phyloP scores from a whole-genome alignment of 1,284 basidiomycete genomes.

The Schizophyllum commune region DNA sequence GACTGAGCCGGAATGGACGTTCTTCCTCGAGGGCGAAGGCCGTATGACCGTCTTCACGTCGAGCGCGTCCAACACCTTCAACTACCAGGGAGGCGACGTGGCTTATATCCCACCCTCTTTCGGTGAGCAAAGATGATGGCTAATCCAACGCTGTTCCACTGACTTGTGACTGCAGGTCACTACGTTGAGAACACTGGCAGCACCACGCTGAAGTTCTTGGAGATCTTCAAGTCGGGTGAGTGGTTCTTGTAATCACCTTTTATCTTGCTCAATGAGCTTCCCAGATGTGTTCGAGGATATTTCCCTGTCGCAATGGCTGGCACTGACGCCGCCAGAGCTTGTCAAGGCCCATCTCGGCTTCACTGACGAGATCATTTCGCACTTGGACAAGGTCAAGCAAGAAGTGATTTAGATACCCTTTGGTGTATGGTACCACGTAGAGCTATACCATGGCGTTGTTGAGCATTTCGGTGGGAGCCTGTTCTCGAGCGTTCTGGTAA shows the following conservation, averaged over 20 bases:
- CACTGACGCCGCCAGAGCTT: constrained; percentile 42
- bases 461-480: background rate
- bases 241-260: background rate
- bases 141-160: constrained; percentile 48
- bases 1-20: constrained; percentile 62
- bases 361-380: constrained; percentile 34
- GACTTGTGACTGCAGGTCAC: constrained; percentile 53
- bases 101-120: background rate
- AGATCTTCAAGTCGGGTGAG: background rate
- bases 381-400: constrained; percentile 19
- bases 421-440: background rate
- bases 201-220: constrained; percentile 52
- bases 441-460: background rate
- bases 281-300: constrained; percentile 31
- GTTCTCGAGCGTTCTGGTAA: background rate
- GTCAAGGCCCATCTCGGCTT: constrained; percentile 48
- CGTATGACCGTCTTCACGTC: constrained; percentile 62
- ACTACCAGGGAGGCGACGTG: constrained; percentile 38
- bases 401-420: constrained; percentile 1
- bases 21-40: constrained; percentile 45
- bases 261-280: background rate
- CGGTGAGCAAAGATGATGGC: background rate
- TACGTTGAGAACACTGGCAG: constrained; percentile 59
- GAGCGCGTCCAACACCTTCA: constrained; percentile 58
- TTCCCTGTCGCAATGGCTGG: constrained; percentile 46